A percentile compares a stretch with the other conserved stretches of the same genome.
These are phyloP conservation scores for Aspergillus piperis DNA, from an alignment of 2,329 filamentous ascomycete species.

Conservation along the genomic window DNA sequence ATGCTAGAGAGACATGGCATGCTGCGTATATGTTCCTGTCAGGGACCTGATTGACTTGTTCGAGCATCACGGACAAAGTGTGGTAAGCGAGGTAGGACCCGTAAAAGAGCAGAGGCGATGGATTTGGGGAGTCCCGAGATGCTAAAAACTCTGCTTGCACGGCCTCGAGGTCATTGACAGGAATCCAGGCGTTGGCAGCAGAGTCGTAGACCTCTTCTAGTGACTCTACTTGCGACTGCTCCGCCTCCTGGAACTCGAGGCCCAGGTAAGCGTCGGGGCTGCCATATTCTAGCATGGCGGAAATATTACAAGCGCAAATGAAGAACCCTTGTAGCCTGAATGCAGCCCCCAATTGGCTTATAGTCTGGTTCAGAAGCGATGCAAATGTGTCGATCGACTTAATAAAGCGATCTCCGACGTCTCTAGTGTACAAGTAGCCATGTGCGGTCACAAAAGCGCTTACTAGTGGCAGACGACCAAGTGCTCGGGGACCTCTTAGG, in stretches of 20 bases:
- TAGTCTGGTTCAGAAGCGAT: slow-evolving; percentile 49
- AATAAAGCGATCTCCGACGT: slow-evolving; percentile 41
- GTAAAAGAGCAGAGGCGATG: slow-evolving; percentile 35
- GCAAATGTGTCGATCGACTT: slow-evolving; percentile 45
- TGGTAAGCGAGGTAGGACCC: slow-evolving; percentile 46
- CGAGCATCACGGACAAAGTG: slow-evolving; percentile 47
- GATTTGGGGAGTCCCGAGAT: slow-evolving; percentile 18
- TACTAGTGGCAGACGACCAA: slow-evolving; percentile 42
- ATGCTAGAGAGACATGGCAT: slow-evolving; percentile 57
- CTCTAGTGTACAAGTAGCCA: slow-evolving; percentile 49
- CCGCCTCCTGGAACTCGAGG: slow-evolving; percentile 27
- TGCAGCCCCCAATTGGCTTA: slow-evolving; percentile 49
- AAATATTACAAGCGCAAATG: slow-evolving; percentile 57
- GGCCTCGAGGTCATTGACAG: slow-evolving; percentile 12
- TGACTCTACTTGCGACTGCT: slow-evolving; percentile 16
- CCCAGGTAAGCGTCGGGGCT: slow-evolving; percentile 36
- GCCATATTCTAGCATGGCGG: slow-evolving; percentile 59
- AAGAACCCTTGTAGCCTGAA: slow-evolving; percentile 58
- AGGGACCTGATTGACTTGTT: slow-evolving; percentile 39
- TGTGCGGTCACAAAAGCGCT: slow-evolving; percentile 57
- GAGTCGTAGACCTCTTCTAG: slow-evolving; percentile 16
- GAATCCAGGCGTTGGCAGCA: slow-evolving; percentile 28
- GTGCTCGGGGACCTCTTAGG: slow-evolving; percentile 42
- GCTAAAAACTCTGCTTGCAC: slow-evolving; percentile 19
- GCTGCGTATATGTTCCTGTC: slow-evolving; percentile 57